phyloP scores from a whole-genome alignment of 2,329 filamentous ascomycete genomes.

The Stachybotrys chlorohalonatus region DNA sequence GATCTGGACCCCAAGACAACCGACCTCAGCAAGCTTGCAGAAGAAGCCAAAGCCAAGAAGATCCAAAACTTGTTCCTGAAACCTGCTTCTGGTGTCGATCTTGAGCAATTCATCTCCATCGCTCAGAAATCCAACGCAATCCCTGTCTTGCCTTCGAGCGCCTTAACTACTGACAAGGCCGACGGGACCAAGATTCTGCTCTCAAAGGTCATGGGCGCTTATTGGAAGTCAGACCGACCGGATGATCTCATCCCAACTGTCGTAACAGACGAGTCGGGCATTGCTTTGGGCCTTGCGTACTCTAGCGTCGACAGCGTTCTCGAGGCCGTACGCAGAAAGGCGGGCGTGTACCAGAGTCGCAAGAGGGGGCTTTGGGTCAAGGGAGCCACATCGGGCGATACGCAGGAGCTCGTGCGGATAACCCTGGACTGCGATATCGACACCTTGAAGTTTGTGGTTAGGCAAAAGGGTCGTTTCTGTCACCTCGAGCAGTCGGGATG shows the following conservation, averaged over 20 bases:
- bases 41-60: slow-evolving; percentile 35
- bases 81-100: slow-evolving; percentile 34
- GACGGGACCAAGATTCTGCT: slow-evolving; percentile 48
- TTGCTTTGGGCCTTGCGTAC: slow-evolving; percentile 84
- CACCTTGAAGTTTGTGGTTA: slow-evolving; percentile 81
- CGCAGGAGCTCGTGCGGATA: slow-evolving; percentile 78
- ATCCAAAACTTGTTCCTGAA: slow-evolving; percentile 41
- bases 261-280: slow-evolving; percentile 79
- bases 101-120: slow-evolving; percentile 37
- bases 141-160: slow-evolving; percentile 64
- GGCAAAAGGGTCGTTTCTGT: slow-evolving; percentile 88
- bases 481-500: slow-evolving; percentile 88
- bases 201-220: slow-evolving; percentile 61
- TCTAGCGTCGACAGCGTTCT: slow-evolving; percentile 85
- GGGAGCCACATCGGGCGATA: slow-evolving; percentile 87
- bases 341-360: slow-evolving; percentile 88
- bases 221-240: slow-evolving; percentile 70
- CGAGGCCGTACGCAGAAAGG: slow-evolving; percentile 70
- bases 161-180: slow-evolving; percentile 59
- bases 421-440: slow-evolving; percentile 90
- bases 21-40: slow-evolving; percentile 33
- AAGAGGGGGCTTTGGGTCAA: slow-evolving; percentile 97
- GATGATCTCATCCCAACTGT: slow-evolving; percentile 85
- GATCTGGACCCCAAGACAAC: slow-evolving; percentile 36
- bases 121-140: slow-evolving; percentile 48